Evolutionary conservation across 495 filamentous ascomycete genomes (phyloP), one percentile per base, ranked within the genome.

Genomic region (Tuber microsphaerosporum): DNA sequence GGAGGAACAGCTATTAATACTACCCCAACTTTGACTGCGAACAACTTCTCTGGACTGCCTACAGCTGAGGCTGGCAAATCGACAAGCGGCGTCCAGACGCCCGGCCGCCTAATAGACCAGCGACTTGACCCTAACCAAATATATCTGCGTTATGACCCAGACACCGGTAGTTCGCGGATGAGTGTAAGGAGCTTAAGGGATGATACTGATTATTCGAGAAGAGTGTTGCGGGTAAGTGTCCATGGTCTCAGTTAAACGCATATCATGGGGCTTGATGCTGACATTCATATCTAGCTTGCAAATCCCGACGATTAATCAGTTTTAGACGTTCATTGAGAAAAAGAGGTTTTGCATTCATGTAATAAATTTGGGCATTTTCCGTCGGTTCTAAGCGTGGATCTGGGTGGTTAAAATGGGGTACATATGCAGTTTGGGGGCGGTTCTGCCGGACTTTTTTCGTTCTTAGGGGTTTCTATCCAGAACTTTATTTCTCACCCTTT

Each of bases 81-180:
- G 2, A 77, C 65, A 71, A 69, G 22, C 26, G 46, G 70, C 34
- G 74, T 45, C 69, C 68, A 75, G 72, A 75, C 41, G 2, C 75
- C 77, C 56, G 77, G 74, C 74, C 80, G 79, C 44, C 71, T 81
- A 42, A 77, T 80, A 51, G 81, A 83, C 74, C 81, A 83, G 74
- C 73, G 81, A n/a, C 56, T 83, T 20, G 81, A 83, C 68, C 81
- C 81, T 41, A 77, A 51, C 39, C 77, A 83, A 72, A 71, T 82
- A 68, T 82, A 80, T 42, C 71, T 82, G 48, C 71, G 81, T 74
- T 82, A 83, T 51, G 81, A 83, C 48, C 82, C 76, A n/a, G 81
- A 83, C 70, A 83, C 82, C 69, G 81, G 77, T 73, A 83, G 81
- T 69, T 82, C 80, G 34, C 74, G 81, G 65, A 81, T 83, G 81